Evolutionary conservation across 257 asterid genomes (phyloP).

Genomic region (Coffea canephora): DNA sequence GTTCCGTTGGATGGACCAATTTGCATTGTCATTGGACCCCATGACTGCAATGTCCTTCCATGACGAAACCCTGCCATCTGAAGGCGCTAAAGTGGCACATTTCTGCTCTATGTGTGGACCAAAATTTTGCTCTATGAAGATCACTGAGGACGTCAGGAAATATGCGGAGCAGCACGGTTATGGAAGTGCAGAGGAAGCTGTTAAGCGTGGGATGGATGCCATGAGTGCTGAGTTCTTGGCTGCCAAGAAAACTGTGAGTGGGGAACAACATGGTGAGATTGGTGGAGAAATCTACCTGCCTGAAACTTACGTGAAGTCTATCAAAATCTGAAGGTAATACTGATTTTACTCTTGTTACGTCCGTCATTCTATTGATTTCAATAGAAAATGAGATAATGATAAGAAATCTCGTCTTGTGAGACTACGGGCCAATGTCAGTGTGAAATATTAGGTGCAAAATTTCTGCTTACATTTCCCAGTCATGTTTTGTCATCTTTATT

Average conservation of each 20-base stretch:
- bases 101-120: slow-evolving; percentile 99
- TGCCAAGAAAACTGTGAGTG: slow-evolving; percentile 82
- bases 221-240: slow-evolving; percentile 90
- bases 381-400: not conserved
- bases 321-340: slow-evolving; percentile 42
- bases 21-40: slow-evolving; percentile 90
- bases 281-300: slow-evolving; percentile 98
- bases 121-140: slow-evolving; percentile 95
- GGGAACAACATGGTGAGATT: slow-evolving; percentile 92
- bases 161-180: slow-evolving; percentile 95
- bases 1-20: slow-evolving; percentile 97
- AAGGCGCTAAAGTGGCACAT: slow-evolving; percentile 97
- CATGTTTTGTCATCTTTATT: not conserved
- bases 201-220: slow-evolving; percentile 80
- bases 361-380: not conserved
- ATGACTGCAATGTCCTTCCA: slow-evolving; percentile 91
- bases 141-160: slow-evolving; percentile 89
- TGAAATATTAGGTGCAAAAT: not conserved
- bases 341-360: not conserved
- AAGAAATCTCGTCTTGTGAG: not conserved
- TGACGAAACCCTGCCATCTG: slow-evolving; percentile 90
- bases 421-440: not conserved
- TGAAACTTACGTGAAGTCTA: slow-evolving; percentile 49
- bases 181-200: slow-evolving; percentile 88
- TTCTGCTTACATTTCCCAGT: not conserved